phyloP scores from a whole-genome alignment of 2,329 filamentous ascomycete species.

The Colletotrichum cuscutae region DNA sequence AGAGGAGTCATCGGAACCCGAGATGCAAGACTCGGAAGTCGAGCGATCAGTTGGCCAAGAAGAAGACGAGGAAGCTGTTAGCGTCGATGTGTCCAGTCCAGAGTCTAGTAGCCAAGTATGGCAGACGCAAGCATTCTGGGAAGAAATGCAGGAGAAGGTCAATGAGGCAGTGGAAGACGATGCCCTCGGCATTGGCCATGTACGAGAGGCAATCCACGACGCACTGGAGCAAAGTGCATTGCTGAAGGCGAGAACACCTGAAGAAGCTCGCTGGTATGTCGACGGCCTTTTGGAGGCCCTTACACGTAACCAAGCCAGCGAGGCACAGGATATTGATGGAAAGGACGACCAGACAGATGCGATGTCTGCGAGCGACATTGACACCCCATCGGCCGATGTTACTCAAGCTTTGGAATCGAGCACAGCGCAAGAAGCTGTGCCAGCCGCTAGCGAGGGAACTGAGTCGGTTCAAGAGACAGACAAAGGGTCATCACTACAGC shows the following conservation, averaged over 20 bases:
- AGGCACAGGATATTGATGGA: conserved; percentile 40
- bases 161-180: conserved; percentile 69
- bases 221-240: conserved; percentile 66
- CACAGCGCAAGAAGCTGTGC: not conserved
- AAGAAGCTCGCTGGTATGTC: conserved; percentile 60
- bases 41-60: conserved; percentile 21
- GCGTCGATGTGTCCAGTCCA: conserved; percentile 32
- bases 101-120: conserved; percentile 38
- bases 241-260: conserved; percentile 54
- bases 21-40: conserved; percentile 35
- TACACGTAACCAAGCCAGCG: conserved; percentile 42
- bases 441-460: not conserved
- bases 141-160: conserved; percentile 64
- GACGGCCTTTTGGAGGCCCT: conserved; percentile 62
- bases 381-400: not conserved
- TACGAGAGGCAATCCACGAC: conserved; percentile 65
- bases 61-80: conserved; percentile 30
- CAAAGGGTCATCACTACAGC: conserved; percentile 1
- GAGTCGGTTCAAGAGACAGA: not conserved
- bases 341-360: conserved; percentile 45
- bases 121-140: conserved; percentile 57
- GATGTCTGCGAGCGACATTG: not conserved
- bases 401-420: not conserved
- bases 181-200: conserved; percentile 60
- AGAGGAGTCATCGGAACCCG: conserved; percentile 41